Conservation (phyloP, 1,139 yeast species). For the Candida tropicalis region DNA sequence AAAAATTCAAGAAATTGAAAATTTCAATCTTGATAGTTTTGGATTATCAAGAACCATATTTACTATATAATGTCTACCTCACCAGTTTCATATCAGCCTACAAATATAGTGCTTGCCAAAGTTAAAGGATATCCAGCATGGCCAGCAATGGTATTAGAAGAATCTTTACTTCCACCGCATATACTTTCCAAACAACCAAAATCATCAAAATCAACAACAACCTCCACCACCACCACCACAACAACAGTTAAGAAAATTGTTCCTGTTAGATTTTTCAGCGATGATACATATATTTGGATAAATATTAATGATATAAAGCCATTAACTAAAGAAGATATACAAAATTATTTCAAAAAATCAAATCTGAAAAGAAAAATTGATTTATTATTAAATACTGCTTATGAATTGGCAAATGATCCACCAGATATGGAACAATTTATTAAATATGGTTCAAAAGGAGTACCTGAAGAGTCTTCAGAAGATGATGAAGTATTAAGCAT, state of each 20-base stretch:
- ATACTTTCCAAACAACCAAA: slow-evolving; percentile 53
- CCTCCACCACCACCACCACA: slow-evolving; percentile 21
- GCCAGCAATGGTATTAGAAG: slow-evolving; percentile 80
- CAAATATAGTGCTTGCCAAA: slow-evolving; percentile 64
- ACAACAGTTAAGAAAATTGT: slow-evolving; percentile 26
- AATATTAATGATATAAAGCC: slow-evolving; percentile 43
- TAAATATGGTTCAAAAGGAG: slow-evolving; percentile 44
- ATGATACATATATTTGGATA: slow-evolving; percentile 69
- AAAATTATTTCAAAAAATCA: slow-evolving; percentile 25
- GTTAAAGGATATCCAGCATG: slow-evolving; percentile 80
- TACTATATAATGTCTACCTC: too few relatives aligned
- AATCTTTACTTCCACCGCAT: slow-evolving; percentile 54
- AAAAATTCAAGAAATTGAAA: background rate
- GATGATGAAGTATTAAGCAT: slow-evolving; percentile 16
- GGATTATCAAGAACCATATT: too few relatives aligned
- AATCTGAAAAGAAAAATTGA: slow-evolving; percentile 36
- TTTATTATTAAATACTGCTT: slow-evolving; percentile 40
- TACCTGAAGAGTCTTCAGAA: slow-evolving; percentile 27
- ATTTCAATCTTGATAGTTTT: too few relatives aligned
- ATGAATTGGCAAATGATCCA: slow-evolving; percentile 42
- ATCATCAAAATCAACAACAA: slow-evolving; percentile 25
- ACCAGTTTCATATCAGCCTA: slow-evolving; percentile 19
- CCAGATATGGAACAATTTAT: slow-evolving; percentile 48
- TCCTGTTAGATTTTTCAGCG: slow-evolving; percentile 64
- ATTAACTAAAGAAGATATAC: slow-evolving; percentile 30